Base-by-base conservation (phyloP, 805 yeast genomes). In the Zygosaccharomyces lentus region DNA sequence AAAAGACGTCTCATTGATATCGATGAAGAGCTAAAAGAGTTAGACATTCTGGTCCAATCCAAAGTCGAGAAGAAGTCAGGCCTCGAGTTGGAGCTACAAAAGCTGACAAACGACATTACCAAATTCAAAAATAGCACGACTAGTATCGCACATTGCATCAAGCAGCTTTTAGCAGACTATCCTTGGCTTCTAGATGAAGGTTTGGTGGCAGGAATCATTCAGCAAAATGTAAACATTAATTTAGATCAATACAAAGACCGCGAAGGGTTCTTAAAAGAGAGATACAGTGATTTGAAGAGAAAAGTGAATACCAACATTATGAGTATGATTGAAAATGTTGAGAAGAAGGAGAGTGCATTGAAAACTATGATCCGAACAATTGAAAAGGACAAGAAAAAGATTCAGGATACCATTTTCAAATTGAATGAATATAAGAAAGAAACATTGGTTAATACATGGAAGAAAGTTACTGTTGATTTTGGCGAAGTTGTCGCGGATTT, bases 261-360 rank as follows among this genome's bases (percentile, higher is more conserved):
- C 51, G 75, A 81, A 34, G 66, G 67, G 9, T 73, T 76, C 38
- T 73, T 87, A 52, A 69, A 74, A 15, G 84, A 76, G 26, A 74
- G 80, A 50, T 79, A 81, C 57, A 75, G 78, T 45, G 78, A 77
- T 4, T 80, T 91, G 85, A 84, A 78, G 66, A 75, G 88, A 46
- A 87, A 82, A 52, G 95, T 90, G 13, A 88, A 89, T 56, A 75
- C 84, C 2, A 85, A 89, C 58, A 87, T 88, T 51, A 86, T 86
- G 95, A 82, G 82, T 57, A 86, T 85, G 85, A 87, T 88, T 51
- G 96, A 89, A 58, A 87, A 81, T 54, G 95, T 87, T 23, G 96
- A 89, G 62, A 88, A 84, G 73, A 87, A 88, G 61, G 97, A 89
- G 59, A 63, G 73, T 7, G 74, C 90, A 3, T 72, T 91, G 58